phyloP scores from a whole-genome alignment of 2,329 filamentous ascomycete genomes.

The Bipolaris bicolor region DNA sequence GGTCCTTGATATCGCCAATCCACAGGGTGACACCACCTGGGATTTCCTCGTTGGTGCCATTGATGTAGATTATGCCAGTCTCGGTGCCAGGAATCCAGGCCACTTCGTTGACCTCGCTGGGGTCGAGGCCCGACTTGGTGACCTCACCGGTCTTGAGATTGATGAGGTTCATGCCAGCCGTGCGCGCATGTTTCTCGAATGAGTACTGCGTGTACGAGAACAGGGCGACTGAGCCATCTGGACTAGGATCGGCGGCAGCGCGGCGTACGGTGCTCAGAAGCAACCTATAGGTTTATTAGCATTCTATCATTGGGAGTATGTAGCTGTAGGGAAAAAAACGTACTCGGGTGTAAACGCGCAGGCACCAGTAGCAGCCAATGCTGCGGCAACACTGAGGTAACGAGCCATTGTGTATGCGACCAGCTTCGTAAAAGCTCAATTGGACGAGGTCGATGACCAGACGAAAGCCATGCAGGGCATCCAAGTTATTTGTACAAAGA shows the following conservation, averaged over 20 bases:
- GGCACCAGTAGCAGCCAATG: slow-evolving; percentile 43
- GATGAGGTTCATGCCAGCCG: slow-evolving; percentile 53
- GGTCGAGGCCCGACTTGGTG: slow-evolving; percentile 39
- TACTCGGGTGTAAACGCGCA: slow-evolving; percentile 46
- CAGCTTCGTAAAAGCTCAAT: slow-evolving; percentile 35
- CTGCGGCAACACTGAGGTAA: slow-evolving; percentile 40
- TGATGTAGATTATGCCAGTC: slow-evolving; percentile 67
- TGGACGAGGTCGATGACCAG: slow-evolving; percentile 32
- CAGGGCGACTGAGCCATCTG: slow-evolving; percentile 66
- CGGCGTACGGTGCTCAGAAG: slow-evolving; percentile 76
- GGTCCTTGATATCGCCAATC: slow-evolving; percentile 42
- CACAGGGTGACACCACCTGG: slow-evolving; percentile 46
- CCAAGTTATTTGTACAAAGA: slow-evolving; percentile 33
- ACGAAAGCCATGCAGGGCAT: slow-evolving; percentile 21
- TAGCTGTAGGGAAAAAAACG: slow-evolving; percentile 6
- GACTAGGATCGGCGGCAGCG: slow-evolving; percentile 70
- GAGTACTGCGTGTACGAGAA: slow-evolving; percentile 78
- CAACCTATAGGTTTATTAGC: slow-evolving; percentile 27
- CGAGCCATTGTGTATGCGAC: slow-evolving; percentile 44
- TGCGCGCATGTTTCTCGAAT: slow-evolving; percentile 72
- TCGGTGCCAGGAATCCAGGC: slow-evolving; percentile 44
- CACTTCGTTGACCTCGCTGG: slow-evolving; percentile 43
- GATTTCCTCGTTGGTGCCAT: slow-evolving; percentile 65
- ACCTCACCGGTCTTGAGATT: slow-evolving; percentile 44
- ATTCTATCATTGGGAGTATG: background rate